phyloP scores from a whole-genome alignment of 1,284 basidiomycete species.

The Fomitopsis palustris region DNA sequence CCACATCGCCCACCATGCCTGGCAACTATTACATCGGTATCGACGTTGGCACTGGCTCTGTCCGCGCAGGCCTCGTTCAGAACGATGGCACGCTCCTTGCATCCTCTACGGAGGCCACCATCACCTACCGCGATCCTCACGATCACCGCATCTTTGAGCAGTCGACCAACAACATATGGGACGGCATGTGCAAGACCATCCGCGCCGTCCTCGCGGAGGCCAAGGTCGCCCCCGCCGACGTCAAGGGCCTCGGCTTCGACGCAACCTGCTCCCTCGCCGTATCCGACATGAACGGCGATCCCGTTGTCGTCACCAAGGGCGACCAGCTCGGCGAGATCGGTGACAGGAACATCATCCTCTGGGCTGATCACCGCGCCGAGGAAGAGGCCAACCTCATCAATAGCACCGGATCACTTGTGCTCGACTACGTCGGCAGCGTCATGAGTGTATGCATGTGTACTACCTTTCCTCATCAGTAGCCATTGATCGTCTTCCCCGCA shows the following conservation, averaged over 20 bases:
- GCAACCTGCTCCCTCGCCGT: slow-evolving; percentile 97
- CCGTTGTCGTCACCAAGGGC: slow-evolving; percentile 80
- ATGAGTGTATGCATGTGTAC: slow-evolving; percentile 57
- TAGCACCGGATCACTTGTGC: slow-evolving; percentile 75
- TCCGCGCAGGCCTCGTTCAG: slow-evolving; percentile 82
- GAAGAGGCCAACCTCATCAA: slow-evolving; percentile 92
- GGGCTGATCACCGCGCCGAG: slow-evolving; percentile 95
- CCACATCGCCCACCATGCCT: neutral
- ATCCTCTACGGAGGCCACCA: slow-evolving; percentile 74
- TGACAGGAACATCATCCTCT: slow-evolving; percentile 84
- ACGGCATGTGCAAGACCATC: slow-evolving; percentile 68
- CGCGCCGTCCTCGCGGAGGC: slow-evolving; percentile 65
- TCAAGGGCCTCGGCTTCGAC: slow-evolving; percentile 94
- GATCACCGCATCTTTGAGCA: slow-evolving; percentile 97
- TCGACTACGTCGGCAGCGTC: slow-evolving; percentile 94
- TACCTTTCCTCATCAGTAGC: neutral
- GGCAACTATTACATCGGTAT: slow-evolving; percentile 60
- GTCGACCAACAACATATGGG: slow-evolving; percentile 87
- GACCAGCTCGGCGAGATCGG: slow-evolving; percentile 57
- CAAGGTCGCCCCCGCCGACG: slow-evolving; percentile 55
- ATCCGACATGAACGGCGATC: slow-evolving; percentile 68
- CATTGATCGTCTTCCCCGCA: slow-evolving; percentile 2
- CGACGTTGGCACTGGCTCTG: slow-evolving; percentile 91
- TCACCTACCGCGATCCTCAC: slow-evolving; percentile 79
- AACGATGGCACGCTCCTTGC: slow-evolving; percentile 76